phyloP scores from a whole-genome alignment of 148 eudicot species.

The Vaccinium vitisidaea region DNA sequence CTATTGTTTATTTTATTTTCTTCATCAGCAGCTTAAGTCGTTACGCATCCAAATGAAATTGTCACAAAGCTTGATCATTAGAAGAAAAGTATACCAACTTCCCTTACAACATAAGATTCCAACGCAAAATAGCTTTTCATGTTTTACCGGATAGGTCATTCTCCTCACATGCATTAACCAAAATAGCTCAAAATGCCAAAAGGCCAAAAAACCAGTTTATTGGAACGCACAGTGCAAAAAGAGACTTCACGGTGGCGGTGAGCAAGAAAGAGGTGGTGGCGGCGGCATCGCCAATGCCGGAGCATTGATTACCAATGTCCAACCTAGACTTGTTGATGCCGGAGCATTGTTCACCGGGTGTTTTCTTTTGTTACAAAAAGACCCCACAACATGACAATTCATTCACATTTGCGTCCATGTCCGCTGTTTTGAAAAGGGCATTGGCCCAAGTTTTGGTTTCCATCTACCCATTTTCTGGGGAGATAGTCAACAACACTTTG shows the following conservation, averaged over 20 bases:
- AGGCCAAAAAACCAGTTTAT: too few species aligned
- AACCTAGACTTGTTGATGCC: conserved; percentile 16
- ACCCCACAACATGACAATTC: not conserved
- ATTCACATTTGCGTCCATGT: conserved; percentile 6
- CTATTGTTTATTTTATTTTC: too few species aligned
- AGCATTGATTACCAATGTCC: conserved; percentile 7
- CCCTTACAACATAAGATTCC: not conserved
- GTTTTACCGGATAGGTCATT: too few species aligned
- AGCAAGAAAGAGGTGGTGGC: conserved; percentile 11
- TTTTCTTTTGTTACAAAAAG: conserved; percentile 9
- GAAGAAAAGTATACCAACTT: not conserved
- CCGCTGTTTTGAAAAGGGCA: not conserved
- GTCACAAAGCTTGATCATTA: too few species aligned
- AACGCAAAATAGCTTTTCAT: not conserved
- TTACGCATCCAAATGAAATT: too few species aligned
- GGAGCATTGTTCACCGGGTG: not conserved
- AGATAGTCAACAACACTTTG: conserved; percentile 37
- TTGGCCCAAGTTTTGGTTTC: conserved; percentile 8
- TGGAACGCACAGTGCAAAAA: not conserved
- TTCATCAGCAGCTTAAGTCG: too few species aligned
- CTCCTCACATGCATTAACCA: too few species aligned
- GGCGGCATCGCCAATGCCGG: not conserved
- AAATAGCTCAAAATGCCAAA: too few species aligned
- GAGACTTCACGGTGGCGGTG: conserved; percentile 9
- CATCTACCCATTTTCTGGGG: conserved; percentile 38